phyloP scores from a whole-genome alignment of 2,329 filamentous ascomycete genomes.

The Epichloe festucae region DNA sequence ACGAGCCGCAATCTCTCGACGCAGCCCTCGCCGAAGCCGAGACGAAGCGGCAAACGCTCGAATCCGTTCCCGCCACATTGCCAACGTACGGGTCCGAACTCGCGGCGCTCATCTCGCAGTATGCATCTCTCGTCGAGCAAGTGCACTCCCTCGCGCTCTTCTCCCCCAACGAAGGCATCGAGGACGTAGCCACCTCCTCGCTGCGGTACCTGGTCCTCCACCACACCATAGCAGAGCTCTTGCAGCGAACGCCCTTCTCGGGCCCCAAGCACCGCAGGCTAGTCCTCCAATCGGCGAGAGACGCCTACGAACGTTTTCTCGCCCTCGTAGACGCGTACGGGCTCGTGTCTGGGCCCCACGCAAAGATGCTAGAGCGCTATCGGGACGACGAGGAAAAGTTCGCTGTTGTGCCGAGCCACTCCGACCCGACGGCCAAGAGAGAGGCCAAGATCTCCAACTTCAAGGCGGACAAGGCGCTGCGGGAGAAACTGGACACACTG shows the following conservation, averaged over 20 bases:
- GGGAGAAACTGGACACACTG: slow-evolving; percentile 58
- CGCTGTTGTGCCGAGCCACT: slow-evolving; percentile 48
- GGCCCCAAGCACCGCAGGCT: slow-evolving; percentile 43
- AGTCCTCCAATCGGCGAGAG: slow-evolving; percentile 50
- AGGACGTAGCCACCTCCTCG: slow-evolving; percentile 76
- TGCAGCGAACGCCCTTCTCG: slow-evolving; percentile 49
- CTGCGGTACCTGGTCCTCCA: slow-evolving; percentile 73
- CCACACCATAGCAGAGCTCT: slow-evolving; percentile 68
- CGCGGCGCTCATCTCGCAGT: slow-evolving; percentile 51
- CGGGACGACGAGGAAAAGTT: slow-evolving; percentile 60
- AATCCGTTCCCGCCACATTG: slow-evolving; percentile 49
- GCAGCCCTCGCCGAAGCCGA: slow-evolving; percentile 38
- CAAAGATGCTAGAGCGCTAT: slow-evolving; percentile 59
- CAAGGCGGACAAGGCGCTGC: slow-evolving; percentile 73
- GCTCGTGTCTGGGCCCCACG: slow-evolving; percentile 51
- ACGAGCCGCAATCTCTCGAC: slow-evolving; percentile 37
- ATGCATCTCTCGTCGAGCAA: slow-evolving; percentile 59
- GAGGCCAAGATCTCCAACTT: slow-evolving; percentile 80
- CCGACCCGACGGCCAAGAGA: slow-evolving; percentile 52
- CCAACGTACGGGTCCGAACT: slow-evolving; percentile 56
- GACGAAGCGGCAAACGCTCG: slow-evolving; percentile 40
- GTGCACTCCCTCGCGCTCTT: slow-evolving; percentile 67
- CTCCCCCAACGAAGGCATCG: slow-evolving; percentile 78
- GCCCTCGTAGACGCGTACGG: slow-evolving; percentile 66
- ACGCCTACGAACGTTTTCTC: slow-evolving; percentile 67